phyloP scores from a whole-genome alignment of 148 eudicot species.

The Nyssa sinensis region DNA sequence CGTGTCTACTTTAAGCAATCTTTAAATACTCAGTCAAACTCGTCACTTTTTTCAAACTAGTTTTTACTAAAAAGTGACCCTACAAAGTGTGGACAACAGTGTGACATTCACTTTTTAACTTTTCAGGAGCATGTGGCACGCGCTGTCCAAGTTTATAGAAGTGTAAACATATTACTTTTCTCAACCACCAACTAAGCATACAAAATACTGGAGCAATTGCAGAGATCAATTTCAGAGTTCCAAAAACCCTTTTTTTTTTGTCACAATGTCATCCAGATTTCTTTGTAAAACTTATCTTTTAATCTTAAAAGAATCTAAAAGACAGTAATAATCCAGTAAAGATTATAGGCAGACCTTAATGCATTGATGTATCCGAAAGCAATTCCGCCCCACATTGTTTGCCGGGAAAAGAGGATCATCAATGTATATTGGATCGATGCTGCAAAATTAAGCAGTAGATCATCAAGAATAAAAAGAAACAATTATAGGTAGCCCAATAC shows the following conservation, averaged over 20 bases:
- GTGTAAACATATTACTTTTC: no score
- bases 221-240: not conserved
- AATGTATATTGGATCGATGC: constrained; percentile 93
- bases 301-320: not conserved
- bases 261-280: not conserved
- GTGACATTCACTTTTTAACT: no score
- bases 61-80: no score
- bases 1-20: no score
- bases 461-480: constrained; percentile 7
- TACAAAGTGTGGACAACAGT: no score
- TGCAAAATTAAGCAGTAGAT: constrained; percentile 29
- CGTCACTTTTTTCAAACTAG: no score
- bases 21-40: no score
- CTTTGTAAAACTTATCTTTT: no score
- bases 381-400: constrained; percentile 94
- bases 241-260: not conserved
- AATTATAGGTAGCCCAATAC: not conserved
- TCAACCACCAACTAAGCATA: no score
- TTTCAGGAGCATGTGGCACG: no score
- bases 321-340: constrained; percentile 11
- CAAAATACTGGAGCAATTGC: not conserved
- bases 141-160: no score
- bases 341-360: constrained; percentile 61
- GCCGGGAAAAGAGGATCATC: constrained; percentile 93
- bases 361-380: constrained; percentile 96